Evolutionary conservation across 306 rosid genomes (phyloP).

Genomic region (Lotus japonicus): DNA sequence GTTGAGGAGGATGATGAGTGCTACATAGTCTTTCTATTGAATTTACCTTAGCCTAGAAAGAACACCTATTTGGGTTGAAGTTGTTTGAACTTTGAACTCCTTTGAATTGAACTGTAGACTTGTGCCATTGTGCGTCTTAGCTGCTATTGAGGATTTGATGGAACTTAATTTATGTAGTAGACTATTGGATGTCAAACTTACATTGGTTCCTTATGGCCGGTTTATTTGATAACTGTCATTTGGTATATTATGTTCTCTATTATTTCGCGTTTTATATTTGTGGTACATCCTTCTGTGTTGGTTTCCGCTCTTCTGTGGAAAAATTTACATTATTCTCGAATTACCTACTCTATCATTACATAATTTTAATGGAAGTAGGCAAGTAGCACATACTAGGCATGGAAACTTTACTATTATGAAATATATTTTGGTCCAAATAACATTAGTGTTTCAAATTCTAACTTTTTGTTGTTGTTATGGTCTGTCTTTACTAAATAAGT

Average conservation of each 20-base stretch:
- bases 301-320: no score
- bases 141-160: constrained; percentile 11
- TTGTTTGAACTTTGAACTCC: constrained; percentile 19
- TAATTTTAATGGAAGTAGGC: no score
- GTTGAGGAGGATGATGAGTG: constrained; percentile 23
- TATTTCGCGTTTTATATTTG: neutral
- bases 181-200: neutral
- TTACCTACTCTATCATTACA: no score
- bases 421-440: no score
- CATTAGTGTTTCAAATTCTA: no score
- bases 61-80: constrained; percentile 12
- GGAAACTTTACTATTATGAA: no score
- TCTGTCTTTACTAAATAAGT: no score
- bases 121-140: neutral
- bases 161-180: constrained; percentile 17
- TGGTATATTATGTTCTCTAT: neutral
- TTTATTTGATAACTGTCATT: neutral
- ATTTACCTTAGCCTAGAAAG: constrained; percentile 8
- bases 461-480: no score
- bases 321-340: no score
- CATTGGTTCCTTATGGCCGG: neutral
- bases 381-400: no score
- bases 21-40: neutral
- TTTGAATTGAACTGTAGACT: constrained; percentile 15
- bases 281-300: no score